phyloP scores from a whole-genome alignment of 345 rosid species.

The Cochlearia excelsa region DNA sequence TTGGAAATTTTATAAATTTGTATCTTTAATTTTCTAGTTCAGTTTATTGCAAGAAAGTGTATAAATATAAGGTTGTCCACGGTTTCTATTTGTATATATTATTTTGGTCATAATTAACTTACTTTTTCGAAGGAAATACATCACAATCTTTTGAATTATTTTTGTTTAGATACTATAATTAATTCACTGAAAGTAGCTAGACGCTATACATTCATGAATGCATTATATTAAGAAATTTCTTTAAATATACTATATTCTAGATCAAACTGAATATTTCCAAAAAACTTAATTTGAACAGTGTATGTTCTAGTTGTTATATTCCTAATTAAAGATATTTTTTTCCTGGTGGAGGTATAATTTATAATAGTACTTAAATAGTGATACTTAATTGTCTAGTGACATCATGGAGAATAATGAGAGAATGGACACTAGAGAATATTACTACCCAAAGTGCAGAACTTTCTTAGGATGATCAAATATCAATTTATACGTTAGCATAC shows the following conservation, averaged over 20 bases:
- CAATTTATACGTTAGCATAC: constrained; percentile 1
- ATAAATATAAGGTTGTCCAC: constrained; percentile 26
- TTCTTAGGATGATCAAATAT: constrained; percentile 28
- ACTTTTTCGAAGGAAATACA: constrained; percentile 5
- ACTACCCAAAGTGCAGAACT: constrained; percentile 34
- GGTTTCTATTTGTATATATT: constrained; percentile 21
- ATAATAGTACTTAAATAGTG: constrained; percentile 9
- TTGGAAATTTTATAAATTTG: constrained; percentile 14
- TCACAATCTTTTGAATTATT: not conserved
- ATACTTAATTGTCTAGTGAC: constrained; percentile 30
- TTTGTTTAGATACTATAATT: constrained; percentile 5
- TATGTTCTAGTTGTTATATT: constrained; percentile 17
- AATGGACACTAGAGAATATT: constrained; percentile 38
- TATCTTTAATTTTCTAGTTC: constrained; percentile 21
- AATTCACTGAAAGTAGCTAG: not conserved
- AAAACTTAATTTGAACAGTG: constrained; percentile 12
- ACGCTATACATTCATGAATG: constrained; percentile 20
- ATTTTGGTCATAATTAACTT: not conserved
- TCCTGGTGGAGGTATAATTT: constrained; percentile 27
- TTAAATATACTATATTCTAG: constrained; percentile 13
- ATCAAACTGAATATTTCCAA: constrained; percentile 23
- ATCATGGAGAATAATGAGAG: constrained; percentile 40
- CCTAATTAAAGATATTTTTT: constrained; percentile 19
- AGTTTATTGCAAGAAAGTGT: constrained; percentile 20
- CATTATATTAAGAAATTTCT: constrained; percentile 11